Evolutionary conservation across 805 yeast species (phyloP).

Genomic region (Myxozyma udenii): DNA sequence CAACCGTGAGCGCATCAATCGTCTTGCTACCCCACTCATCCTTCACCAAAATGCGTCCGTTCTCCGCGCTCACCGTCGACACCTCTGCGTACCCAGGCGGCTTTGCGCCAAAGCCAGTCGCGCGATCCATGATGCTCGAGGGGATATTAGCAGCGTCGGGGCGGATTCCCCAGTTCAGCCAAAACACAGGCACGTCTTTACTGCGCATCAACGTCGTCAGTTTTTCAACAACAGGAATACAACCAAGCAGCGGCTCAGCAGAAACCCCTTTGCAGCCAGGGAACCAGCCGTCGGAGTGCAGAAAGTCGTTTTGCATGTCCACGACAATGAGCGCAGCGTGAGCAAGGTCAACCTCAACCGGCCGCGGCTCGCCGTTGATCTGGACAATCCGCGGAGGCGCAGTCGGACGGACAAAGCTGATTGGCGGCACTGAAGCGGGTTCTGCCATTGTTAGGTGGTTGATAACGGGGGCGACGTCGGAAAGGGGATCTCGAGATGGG

Average conservation of each 20-base stretch:
- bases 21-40: conserved; percentile 24
- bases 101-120: conserved; percentile 13
- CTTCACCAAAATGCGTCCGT: conserved; percentile 19
- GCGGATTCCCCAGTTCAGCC: conserved; percentile 28
- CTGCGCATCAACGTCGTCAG: conserved; percentile 12
- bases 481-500: too few species aligned
- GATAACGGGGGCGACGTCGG: too few species aligned
- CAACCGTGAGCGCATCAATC: conserved; percentile 18
- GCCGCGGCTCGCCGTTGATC: conserved; percentile 9
- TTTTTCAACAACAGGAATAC: conserved; percentile 17
- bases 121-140: conserved; percentile 13
- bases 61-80: conserved; percentile 8
- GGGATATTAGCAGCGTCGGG: conserved; percentile 23
- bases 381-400: conserved; percentile 14
- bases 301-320: conserved; percentile 29
- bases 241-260: conserved; percentile 9
- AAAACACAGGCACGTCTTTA: conserved; percentile 15
- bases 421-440: neutral
- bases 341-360: conserved; percentile 18
- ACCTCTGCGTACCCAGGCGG: conserved; percentile 24
- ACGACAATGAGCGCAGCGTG: conserved; percentile 24
- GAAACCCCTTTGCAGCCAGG: conserved; percentile 12
- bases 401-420: conserved; percentile 19
- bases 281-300: conserved; percentile 28
- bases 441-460: conserved; percentile 7